Evolutionary conservation across 2,329 filamentous ascomycete species (phyloP), one percentile per base, ranked within the genome.

Genomic region (Pseudonectria foliicola): DNA sequence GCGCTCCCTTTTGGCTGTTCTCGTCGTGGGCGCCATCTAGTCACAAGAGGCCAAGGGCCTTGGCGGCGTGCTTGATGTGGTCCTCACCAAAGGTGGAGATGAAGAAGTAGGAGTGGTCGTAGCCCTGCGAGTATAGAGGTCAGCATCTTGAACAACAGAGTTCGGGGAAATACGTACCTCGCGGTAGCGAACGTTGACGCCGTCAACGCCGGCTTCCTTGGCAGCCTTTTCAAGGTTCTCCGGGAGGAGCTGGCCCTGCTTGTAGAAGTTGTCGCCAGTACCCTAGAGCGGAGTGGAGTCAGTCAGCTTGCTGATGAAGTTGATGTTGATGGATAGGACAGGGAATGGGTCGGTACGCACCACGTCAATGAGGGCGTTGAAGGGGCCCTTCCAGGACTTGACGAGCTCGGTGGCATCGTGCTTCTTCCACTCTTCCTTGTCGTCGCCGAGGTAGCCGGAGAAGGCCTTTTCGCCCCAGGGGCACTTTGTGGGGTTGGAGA

Each of bases 401-500:
- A 96, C 66, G 34, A 98, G 71, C 70, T 95, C 89, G 0, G 89
- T 93, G 5, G 92, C 87, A 59, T 98, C 92, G 59, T 95, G 85
- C 62, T 80, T 77, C 61, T 82, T 83, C 87, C 92, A 96, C 61
- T 75, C 80, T 42, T 78, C 74, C 53, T 75, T 71, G 43, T 88
- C 73, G 12, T 74, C 77, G 13, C 92, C 90, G 29, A 98, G 75
- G 67, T 98, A 98, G 6, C 92, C 90, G 18, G 65, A 65, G 59
- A 98, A 96, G 0, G 92, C 92, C 74, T 98, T 98, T 61, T 94
- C 73, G 21, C 92, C 92, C 92, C 92, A 98, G 1, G 85, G 85
- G 54, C 85, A 93, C 48, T 81, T 77, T 42, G 72, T 71, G 1
- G 90, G 92, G 67, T 96, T 96, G 33, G 80, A 63, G 53, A 96